Base-by-base conservation (phyloP, 2,329 filamentous ascomycete species). In the Graphium sp. region DNA sequence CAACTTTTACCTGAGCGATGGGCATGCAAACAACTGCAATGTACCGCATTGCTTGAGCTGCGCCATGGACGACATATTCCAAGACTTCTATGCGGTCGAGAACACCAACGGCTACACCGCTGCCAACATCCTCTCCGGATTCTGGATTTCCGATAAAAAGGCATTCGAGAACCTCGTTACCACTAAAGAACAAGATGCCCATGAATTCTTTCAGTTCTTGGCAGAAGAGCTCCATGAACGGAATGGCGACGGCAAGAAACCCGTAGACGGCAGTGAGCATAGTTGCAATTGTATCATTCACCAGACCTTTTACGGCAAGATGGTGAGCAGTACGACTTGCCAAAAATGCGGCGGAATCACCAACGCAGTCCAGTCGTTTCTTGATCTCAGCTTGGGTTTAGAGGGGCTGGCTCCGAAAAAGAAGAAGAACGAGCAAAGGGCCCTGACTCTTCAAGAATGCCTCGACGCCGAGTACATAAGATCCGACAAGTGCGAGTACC, bases 141-240 rank as follows among this genome's bases (percentile, higher is more conserved):
- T 85, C 45, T 93, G 85, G 84, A 81, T 85, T 40, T 82, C 78
- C 5, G 79, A 82, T 48, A 74, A 67, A 55, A 71, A 66, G 47
- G 66, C 68, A 0, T 76, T 75, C 35, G 68, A 81, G 52, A 74
- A 78, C 35, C 62, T 85, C 14, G 82, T 87, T 2, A 89, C 85
- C 8, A 92, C 91, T 42, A 82, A 85, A 43, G 87, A 95, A 52
- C 87, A 95, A 55, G 87, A 95, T 46, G 87, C 87, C 1, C 87
- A 95, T 46, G 87, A 95, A 48, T 95, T 92, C 53, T 91, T 94
- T 50, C 84, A 93, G 47, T 94, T 92, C 45, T 67, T 95, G 19
- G 77, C 91, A 20, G 87, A 94, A 54, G 81, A 89, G 41, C 63
- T 98, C 11, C 87, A 94, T 46, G 72, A 79, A 44, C 68, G 83